These are phyloP conservation scores for Colletotrichum filicis DNA, from an alignment of 2,329 filamentous ascomycete species.

Conservation along the genomic window DNA sequence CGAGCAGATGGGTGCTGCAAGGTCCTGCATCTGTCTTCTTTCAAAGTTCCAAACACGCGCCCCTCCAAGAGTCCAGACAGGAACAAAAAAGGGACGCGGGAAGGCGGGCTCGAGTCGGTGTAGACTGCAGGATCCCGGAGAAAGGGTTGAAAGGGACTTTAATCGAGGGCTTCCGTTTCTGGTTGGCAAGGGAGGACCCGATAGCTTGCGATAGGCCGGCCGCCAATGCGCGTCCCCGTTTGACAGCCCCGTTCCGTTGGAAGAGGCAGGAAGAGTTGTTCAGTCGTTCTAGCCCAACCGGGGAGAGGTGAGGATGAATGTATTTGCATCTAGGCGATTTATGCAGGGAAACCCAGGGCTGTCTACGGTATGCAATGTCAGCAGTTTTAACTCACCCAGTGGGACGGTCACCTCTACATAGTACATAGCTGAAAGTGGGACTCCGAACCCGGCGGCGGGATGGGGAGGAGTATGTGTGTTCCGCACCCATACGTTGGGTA, in stretches of 20 bases:
- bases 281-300: not conserved
- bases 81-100: slow-evolving; percentile 10
- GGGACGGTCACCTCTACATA: not conserved
- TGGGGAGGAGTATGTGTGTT: no score
- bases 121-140: not conserved
- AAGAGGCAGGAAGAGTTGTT: not conserved
- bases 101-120: slow-evolving; percentile 21
- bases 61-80: not conserved
- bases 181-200: slow-evolving; percentile 15
- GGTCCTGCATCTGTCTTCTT: slow-evolving; percentile 1
- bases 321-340: slow-evolving; percentile 17
- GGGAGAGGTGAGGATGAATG: not conserved
- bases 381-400: not conserved
- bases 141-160: slow-evolving; percentile 8
- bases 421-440: not conserved
- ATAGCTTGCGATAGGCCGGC: slow-evolving; percentile 25
- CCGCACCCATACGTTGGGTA: no score
- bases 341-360: slow-evolving; percentile 2
- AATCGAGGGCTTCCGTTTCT: not conserved
- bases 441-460: slow-evolving; percentile 26
- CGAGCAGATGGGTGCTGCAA: slow-evolving; percentile 23
- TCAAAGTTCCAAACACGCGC: not conserved
- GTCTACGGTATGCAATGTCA: slow-evolving; percentile 1
- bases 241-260: slow-evolving; percentile 16
- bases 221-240: slow-evolving; percentile 9